phyloP scores from a whole-genome alignment of 192 early-diverging fungal species.

The Lobosporangium transversale region DNA sequence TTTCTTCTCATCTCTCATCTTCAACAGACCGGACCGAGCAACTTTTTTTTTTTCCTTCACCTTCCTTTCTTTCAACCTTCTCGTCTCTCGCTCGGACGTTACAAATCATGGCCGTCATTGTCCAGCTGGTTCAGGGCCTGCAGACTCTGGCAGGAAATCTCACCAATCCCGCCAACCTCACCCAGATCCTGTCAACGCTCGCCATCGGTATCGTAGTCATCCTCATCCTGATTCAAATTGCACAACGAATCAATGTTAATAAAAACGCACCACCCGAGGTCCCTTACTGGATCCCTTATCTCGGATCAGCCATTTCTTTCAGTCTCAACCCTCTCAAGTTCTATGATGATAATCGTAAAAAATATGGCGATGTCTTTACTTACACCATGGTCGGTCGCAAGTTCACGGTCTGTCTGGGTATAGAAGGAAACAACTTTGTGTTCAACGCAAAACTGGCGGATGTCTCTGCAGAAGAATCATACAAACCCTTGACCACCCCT shows the following conservation, averaged over 20 bases:
- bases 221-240: constrained; percentile 45
- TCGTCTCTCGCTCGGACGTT: not conserved
- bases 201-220: constrained; percentile 42
- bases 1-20: constrained; percentile 7
- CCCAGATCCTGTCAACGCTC: constrained; percentile 39
- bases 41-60: too few relatives aligned
- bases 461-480: constrained; percentile 93
- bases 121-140: constrained; percentile 45
- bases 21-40: too few relatives aligned
- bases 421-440: constrained; percentile 96
- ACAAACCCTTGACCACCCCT: constrained; percentile 90
- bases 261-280: constrained; percentile 76
- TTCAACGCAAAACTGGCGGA: constrained; percentile 91
- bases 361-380: constrained; percentile 92
- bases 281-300: constrained; percentile 83
- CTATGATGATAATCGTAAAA: constrained; percentile 81
- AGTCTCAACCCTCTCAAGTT: constrained; percentile 92
- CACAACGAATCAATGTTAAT: constrained; percentile 39
- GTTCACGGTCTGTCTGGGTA: constrained; percentile 88
- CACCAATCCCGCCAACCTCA: constrained; percentile 50
- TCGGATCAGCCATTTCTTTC: constrained; percentile 88
- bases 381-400: constrained; percentile 92
- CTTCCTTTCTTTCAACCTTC: constrained; percentile 3
- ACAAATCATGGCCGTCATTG: constrained; percentile 46
- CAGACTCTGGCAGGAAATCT: constrained; percentile 42